Evolutionary conservation across 768 basidiomycete species (phyloP).

Genomic region (Mycena rosella): DNA sequence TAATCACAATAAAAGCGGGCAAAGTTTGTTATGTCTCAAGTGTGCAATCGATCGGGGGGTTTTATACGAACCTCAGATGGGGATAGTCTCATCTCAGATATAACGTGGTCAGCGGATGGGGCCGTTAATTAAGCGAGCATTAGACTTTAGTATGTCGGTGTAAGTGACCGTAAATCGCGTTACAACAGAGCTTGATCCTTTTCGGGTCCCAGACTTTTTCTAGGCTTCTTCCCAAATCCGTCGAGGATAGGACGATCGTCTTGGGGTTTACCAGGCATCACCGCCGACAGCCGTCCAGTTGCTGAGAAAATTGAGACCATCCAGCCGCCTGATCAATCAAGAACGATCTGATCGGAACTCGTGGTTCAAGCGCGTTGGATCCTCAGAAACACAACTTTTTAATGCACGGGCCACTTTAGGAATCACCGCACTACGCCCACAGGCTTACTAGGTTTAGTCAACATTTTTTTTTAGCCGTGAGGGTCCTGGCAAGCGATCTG

Average conservation of each 20-base stretch:
- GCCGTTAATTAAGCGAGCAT: constrained; percentile 30
- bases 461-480: too few species aligned
- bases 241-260: too few species aligned
- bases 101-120: neutral
- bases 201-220: neutral
- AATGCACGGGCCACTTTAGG: neutral
- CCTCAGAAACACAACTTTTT: constrained; percentile 17
- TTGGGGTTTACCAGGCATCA: too few species aligned
- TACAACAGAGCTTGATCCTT: neutral
- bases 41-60: constrained; percentile 16
- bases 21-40: constrained; percentile 25
- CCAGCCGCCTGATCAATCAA: neutral
- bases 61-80: constrained; percentile 24
- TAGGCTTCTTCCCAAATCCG: neutral
- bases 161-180: constrained; percentile 21
- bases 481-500: too few species aligned
- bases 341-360: constrained; percentile 29
- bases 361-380: too few species aligned
- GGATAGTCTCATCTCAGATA: constrained; percentile 16
- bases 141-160: constrained; percentile 29
- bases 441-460: neutral
- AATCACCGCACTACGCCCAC: constrained; percentile 18
- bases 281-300: too few species aligned
- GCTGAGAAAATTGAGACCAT: too few species aligned
- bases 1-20: neutral